A percentile compares a stretch with the other conserved stretches of the same genome.
phyloP scores from a whole-genome alignment of 2,329 filamentous ascomycete species.

The Ustilaginoidea virens region DNA sequence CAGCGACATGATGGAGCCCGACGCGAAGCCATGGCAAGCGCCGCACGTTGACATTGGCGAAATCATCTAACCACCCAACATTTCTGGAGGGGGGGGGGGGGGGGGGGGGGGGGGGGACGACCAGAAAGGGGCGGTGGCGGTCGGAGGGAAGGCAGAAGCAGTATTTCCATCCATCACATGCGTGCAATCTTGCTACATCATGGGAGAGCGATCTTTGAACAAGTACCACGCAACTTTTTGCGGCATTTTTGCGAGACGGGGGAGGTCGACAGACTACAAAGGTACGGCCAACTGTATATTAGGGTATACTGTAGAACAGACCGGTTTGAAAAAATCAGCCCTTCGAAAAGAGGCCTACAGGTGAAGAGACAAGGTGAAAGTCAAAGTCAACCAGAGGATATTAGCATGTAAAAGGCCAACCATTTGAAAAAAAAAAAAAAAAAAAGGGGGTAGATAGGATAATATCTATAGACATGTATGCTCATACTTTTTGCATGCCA shows the following conservation, averaged over 20 bases:
- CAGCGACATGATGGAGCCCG: constrained; percentile 51
- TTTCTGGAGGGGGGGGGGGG: not conserved
- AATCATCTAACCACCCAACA: constrained; percentile 31
- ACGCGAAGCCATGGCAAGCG: constrained; percentile 48
- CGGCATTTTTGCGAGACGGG: too few species aligned
- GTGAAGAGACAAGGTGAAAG: too few species aligned
- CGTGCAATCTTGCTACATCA: too few species aligned
- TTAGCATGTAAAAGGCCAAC: too few species aligned
- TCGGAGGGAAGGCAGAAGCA: too few species aligned
- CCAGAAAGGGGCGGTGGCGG: not conserved
- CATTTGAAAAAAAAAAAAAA: not conserved
- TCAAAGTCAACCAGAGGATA: not conserved
- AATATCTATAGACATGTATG: too few species aligned
- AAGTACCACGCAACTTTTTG: too few species aligned
- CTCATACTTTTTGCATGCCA: not conserved
- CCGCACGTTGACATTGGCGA: constrained; percentile 57
- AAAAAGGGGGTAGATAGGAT: too few species aligned
- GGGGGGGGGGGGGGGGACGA: not conserved
- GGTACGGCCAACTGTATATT: constrained; percentile 17
- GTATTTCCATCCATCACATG: too few species aligned
- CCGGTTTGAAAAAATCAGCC: too few species aligned
- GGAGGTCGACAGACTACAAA: constrained; percentile 1
- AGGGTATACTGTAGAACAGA: constrained; percentile 23
- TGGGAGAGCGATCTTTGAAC: too few species aligned
- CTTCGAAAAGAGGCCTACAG: too few species aligned